A percentile compares a stretch with the other conserved stretches of the same genome.
phyloP scores from a whole-genome alignment of 1,284 basidiomycete genomes.

The Athelia sp. region DNA sequence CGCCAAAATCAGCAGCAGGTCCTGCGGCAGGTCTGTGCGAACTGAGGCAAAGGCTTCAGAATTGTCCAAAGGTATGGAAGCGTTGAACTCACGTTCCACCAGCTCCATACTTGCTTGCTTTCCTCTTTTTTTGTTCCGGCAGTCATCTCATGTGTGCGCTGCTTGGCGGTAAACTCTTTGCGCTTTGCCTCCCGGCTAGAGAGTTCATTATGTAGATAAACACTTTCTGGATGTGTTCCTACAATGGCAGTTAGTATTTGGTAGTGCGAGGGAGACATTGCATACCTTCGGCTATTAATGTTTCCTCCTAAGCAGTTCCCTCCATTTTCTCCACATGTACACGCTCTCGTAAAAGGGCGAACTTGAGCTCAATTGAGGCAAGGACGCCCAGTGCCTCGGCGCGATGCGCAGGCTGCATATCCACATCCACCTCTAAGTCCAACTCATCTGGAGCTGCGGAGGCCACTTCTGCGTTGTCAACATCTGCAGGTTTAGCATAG shows the following conservation, averaged over 20 bases:
- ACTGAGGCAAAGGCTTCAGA: slow-evolving; percentile 31
- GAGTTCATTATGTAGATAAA: slow-evolving; percentile 73
- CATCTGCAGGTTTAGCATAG: slow-evolving; percentile 17
- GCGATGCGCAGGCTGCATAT: slow-evolving; percentile 69
- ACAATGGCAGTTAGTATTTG: neutral
- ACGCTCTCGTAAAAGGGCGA: slow-evolving; percentile 66
- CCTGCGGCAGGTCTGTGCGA: no score
- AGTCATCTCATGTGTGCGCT: slow-evolving; percentile 58
- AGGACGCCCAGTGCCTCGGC: slow-evolving; percentile 76
- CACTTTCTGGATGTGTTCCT: slow-evolving; percentile 81
- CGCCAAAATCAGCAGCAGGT: no score
- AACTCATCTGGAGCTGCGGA: slow-evolving; percentile 35
- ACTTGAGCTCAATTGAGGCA: slow-evolving; percentile 74
- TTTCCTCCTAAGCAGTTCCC: slow-evolving; percentile 70
- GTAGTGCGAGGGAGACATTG: slow-evolving; percentile 12
- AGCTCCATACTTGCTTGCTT: slow-evolving; percentile 69
- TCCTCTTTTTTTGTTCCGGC: slow-evolving; percentile 53
- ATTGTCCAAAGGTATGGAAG: slow-evolving; percentile 5
- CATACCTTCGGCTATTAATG: slow-evolving; percentile 59
- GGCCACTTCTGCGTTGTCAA: slow-evolving; percentile 37
- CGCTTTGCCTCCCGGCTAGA: slow-evolving; percentile 70
- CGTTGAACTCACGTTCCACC: slow-evolving; percentile 60
- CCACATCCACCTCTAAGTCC: slow-evolving; percentile 46
- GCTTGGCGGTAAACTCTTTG: slow-evolving; percentile 64
- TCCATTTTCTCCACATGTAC: slow-evolving; percentile 84